Percentiles rank a stretch among this genome's conserved stretches.
These are phyloP conservation scores for Niveomyces coronatus DNA, from an alignment of 2,329 filamentous ascomycete species.

Conservation along the genomic window DNA sequence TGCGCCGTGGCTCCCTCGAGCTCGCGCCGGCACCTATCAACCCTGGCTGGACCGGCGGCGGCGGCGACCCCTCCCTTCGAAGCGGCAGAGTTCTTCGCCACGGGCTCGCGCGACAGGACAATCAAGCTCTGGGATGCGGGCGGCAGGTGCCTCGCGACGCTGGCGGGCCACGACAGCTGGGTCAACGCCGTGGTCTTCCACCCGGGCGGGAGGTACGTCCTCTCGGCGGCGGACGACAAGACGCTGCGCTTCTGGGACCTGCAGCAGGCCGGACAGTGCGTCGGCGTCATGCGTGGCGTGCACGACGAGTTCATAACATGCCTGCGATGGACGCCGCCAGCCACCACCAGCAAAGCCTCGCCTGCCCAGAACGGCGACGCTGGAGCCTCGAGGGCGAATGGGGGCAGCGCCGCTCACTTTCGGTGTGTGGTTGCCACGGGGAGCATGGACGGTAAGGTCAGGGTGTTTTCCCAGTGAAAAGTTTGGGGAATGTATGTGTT, in stretches of 20 bases:
- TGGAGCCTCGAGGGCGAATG: conserved; percentile 34
- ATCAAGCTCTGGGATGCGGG: conserved; percentile 82
- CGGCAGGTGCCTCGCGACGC: conserved; percentile 73
- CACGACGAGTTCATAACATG: conserved; percentile 81
- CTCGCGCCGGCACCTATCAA: conserved; percentile 63
- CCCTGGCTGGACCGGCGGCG: conserved; percentile 74
- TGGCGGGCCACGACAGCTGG: conserved; percentile 91
- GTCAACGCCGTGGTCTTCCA: conserved; percentile 79
- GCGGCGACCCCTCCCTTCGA: conserved; percentile 61
- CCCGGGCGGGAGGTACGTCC: conserved; percentile 79
- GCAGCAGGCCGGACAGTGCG: conserved; percentile 77
- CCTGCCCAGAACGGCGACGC: conserved; percentile 18
- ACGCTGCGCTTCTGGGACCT: conserved; percentile 91
- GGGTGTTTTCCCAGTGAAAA: too few species aligned
- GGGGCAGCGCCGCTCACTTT: conserved; percentile 50
- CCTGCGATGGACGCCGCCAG: conserved; percentile 74
- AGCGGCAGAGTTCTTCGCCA: conserved; percentile 79
- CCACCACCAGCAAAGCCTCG: conserved; percentile 36
- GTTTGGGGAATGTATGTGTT: too few species aligned
- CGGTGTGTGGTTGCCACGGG: conserved; percentile 77
- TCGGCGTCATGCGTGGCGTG: conserved; percentile 66
- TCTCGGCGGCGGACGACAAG: conserved; percentile 83
- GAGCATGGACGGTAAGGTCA: conserved; percentile 68
- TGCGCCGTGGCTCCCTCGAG: conserved; percentile 75
- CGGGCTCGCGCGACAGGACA: conserved; percentile 79